Conservation (phyloP, 2,329 filamentous ascomycete species). For the Diaporthe eres region DNA sequence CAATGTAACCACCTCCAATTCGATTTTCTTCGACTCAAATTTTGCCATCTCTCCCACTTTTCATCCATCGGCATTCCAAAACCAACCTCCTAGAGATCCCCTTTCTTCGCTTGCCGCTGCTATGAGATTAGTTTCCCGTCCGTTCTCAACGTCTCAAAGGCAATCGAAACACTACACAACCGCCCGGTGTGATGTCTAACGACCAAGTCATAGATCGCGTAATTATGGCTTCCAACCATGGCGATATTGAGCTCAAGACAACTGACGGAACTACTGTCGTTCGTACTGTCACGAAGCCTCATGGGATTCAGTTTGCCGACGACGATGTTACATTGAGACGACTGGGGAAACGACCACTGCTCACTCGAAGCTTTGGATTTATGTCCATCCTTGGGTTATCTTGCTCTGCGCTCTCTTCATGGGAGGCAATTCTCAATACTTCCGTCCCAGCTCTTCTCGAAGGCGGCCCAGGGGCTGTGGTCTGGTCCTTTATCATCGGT, state of each 20-base stretch:
- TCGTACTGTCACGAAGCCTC: neutral
- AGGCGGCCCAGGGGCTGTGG: slow-evolving; percentile 7
- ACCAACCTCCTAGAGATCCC: neutral
- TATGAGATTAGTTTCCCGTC: neutral
- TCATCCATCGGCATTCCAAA: neutral
- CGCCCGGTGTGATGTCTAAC: neutral
- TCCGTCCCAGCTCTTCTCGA: neutral
- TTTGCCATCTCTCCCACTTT: neutral
- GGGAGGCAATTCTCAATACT: slow-evolving; percentile 42
- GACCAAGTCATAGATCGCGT: neutral
- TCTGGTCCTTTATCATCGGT: slow-evolving; percentile 1
- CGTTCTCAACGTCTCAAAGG: neutral
- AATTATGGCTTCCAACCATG: neutral
- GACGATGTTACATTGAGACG: slow-evolving; percentile 6
- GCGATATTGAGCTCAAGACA: slow-evolving; percentile 12
- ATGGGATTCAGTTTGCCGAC: neutral
- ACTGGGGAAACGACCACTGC: slow-evolving; percentile 2
- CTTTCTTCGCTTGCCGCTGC: neutral
- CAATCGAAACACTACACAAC: neutral
- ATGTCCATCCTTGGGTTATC: slow-evolving; percentile 14
- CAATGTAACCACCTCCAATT: too few species aligned
- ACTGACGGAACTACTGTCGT: neutral
- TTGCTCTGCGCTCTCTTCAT: slow-evolving; percentile 11
- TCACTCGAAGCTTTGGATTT: slow-evolving; percentile 14
- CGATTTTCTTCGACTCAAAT: neutral